phyloP scores from a whole-genome alignment of 371 early-diverging fungal genomes.

The Mycotypha africana region DNA sequence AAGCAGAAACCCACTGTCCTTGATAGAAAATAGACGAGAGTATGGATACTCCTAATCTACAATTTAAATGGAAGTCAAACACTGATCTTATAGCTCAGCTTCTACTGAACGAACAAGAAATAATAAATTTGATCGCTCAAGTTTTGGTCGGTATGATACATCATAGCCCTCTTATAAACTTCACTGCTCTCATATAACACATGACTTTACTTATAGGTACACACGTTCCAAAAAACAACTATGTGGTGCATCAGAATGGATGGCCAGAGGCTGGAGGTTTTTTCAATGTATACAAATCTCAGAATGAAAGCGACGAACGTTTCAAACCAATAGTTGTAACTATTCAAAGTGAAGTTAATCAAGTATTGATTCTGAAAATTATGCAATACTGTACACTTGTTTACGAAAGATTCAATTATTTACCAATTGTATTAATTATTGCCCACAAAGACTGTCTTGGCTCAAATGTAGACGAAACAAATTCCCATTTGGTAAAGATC shows the following conservation, averaged over 20 bases:
- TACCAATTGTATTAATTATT: slow-evolving; percentile 16
- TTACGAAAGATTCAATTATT: slow-evolving; percentile 11
- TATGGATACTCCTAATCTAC: slow-evolving; percentile 6
- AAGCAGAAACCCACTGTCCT: slow-evolving; percentile 1
- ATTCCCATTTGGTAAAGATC: slow-evolving; percentile 14
- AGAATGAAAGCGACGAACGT: slow-evolving; percentile 14
- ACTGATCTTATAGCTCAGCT: slow-evolving; percentile 2
- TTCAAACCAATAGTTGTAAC: slow-evolving; percentile 13
- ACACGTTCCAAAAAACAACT: slow-evolving; percentile 11
- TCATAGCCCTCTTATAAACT: slow-evolving; percentile 1
- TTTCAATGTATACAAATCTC: slow-evolving; percentile 10
- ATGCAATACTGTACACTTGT: slow-evolving; percentile 11
- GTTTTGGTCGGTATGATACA: background rate
- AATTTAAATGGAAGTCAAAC: slow-evolving; percentile 6
- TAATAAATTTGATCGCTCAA: background rate
- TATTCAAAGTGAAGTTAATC: slow-evolving; percentile 16
- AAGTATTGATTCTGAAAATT: slow-evolving; percentile 9
- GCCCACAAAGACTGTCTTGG: slow-evolving; percentile 13
- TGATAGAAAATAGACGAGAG: slow-evolving; percentile 4
- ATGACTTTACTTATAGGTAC: slow-evolving; percentile 3
- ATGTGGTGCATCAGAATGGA: slow-evolving; percentile 10
- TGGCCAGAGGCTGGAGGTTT: slow-evolving; percentile 14
- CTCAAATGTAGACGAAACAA: slow-evolving; percentile 13
- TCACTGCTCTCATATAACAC: background rate
- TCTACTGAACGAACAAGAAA: background rate